Evolutionary conservation across 2,329 filamentous ascomycete species (phyloP), one percentile per base, ranked within the genome.

Genomic region (Camptophora hylomeconis): DNA sequence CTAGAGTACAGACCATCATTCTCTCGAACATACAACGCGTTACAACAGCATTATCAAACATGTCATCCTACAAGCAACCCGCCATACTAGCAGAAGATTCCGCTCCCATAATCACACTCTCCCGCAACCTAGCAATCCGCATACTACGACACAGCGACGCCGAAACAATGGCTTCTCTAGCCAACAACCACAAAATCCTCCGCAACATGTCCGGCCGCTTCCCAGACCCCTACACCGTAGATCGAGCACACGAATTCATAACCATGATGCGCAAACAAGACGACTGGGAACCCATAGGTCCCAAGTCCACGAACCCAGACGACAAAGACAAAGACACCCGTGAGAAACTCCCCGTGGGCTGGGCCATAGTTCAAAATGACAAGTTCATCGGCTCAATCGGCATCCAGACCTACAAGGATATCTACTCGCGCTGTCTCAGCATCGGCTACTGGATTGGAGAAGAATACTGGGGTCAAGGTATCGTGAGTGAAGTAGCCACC

Each of bases 171-270:
- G 33, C 35, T 39, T 39, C 24, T 33, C 37, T 28, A 30, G 32
- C 34, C 31, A 30, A 38, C 30, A 39, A 41, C 39, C 31, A 11
- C 16, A 26, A 29, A 12, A 33, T 33, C 7, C 22, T 18, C 16
- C 12, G 16, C 18, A 33, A 33, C 17, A 18, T 33, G 12, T 28
- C 31, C 11, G 28, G 30, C 16, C 12, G 26, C 6, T 30, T 30
- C 25, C 31, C 31, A 11, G 15, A 16, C 17, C 31, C 31, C 7
- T 33, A 33, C 18, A 30, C 12, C 3, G 22, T 33, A 5, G 26
- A 33, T 4, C 17, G 17, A 10, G 18, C 31, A 10, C 4, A 33
- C 17, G n/a, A 12, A 15, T 33, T 26, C 26, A 30, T 33, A 14
- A 21, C 17, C 10, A 12, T 17, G 12, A 22, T 18, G 13, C 11